A percentile compares a stretch with the other conserved stretches of the same genome.
Evolutionary conservation across 305 asterid genomes (phyloP).

Genomic region (Coffea humblotiana): DNA sequence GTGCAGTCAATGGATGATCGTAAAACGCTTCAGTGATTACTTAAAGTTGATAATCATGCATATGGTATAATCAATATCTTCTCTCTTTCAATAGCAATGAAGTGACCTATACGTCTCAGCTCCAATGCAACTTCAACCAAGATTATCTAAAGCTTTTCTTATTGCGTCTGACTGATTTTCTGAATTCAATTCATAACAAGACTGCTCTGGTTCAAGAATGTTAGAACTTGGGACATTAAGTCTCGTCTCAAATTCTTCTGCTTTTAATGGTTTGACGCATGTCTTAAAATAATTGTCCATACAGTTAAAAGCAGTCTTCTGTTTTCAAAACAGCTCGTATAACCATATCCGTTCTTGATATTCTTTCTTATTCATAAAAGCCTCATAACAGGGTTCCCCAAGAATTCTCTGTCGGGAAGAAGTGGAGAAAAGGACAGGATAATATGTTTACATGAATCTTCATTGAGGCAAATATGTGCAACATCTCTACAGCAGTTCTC

Average conservation of each 20-base stretch:
- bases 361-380: background rate
- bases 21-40: background rate
- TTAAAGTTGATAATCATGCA: background rate
- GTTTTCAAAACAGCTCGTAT: background rate
- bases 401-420: background rate
- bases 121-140: background rate
- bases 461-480: background rate
- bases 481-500: background rate
- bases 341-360: background rate
- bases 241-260: background rate
- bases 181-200: background rate
- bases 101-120: background rate
- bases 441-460: background rate
- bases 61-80: background rate
- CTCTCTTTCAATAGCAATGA: background rate
- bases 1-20: background rate
- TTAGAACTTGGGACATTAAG: background rate
- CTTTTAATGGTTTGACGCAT: background rate
- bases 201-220: background rate
- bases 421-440: background rate
- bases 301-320: background rate
- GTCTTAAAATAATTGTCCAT: background rate
- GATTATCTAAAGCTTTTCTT: background rate
- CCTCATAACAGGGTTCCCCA: background rate
- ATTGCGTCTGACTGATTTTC: background rate